A percentile compares a stretch with the other conserved stretches of the same genome.
phyloP scores from a whole-genome alignment of 106 monocot species.

The Iris macrosiphon region DNA sequence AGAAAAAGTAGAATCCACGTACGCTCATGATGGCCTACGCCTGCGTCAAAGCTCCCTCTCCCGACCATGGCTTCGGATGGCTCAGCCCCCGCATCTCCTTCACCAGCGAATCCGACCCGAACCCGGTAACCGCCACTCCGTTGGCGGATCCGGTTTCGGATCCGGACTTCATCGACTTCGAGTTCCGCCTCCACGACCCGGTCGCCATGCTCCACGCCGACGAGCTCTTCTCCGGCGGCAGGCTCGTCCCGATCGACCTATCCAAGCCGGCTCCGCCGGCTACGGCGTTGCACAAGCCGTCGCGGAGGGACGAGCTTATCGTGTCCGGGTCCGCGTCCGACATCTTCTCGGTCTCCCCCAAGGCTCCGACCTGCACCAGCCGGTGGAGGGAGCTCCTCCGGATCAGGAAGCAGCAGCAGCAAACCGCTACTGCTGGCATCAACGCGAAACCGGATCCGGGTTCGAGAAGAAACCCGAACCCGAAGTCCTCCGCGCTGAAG shows the following conservation, averaged over 20 bases:
- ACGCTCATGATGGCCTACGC: conserved; percentile 29
- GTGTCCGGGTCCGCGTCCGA: conserved; percentile 18
- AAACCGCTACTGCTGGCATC: not conserved
- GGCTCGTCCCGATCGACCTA: conserved; percentile 53
- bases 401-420: conserved; percentile 22
- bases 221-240: conserved; percentile 86
- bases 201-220: conserved; percentile 67
- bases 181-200: conserved; percentile 65
- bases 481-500: conserved; percentile 26
- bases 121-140: not conserved
- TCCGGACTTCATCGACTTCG: conserved; percentile 59
- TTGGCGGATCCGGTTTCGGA: not conserved
- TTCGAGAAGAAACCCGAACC: conserved; percentile 6
- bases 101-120: conserved; percentile 17
- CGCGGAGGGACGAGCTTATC: conserved; percentile 4
- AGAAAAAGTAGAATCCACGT: too few species aligned
- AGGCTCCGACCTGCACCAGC: conserved; percentile 70
- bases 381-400: conserved; percentile 54
- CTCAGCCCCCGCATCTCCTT: conserved; percentile 45
- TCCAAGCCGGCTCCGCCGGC: not conserved
- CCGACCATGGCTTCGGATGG: conserved; percentile 32
- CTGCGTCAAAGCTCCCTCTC: conserved; percentile 16
- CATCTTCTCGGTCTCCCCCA: conserved; percentile 48
- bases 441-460: not conserved
- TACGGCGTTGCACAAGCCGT: conserved; percentile 14